Evolutionary conservation across 129 eudicot species (phyloP).

Genomic region (Centrapalus pauciflorus): DNA sequence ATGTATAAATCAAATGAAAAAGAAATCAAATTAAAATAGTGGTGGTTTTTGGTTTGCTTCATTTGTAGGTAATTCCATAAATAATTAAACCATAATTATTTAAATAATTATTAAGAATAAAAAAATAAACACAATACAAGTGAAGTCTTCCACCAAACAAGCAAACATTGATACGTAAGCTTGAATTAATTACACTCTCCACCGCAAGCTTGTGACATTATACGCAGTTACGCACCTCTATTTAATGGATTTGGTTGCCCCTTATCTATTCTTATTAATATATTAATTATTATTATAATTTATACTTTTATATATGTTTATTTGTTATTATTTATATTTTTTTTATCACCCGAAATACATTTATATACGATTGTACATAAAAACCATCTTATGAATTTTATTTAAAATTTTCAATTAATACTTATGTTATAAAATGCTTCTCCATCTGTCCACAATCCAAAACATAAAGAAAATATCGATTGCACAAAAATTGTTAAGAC

Average conservation of each 20-base stretch:
- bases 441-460: too few species aligned
- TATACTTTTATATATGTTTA: too few species aligned
- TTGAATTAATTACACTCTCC: constrained; percentile 21
- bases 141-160: constrained; percentile 14
- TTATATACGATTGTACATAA: too few species aligned
- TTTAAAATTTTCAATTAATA: too few species aligned
- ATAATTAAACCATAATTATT: not conserved
- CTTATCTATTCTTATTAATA: not conserved
- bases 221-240: not conserved
- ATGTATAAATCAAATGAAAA: not conserved
- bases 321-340: too few species aligned
- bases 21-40: not conserved
- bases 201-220: constrained; percentile 29
- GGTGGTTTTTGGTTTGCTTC: constrained; percentile 30
- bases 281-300: too few species aligned
- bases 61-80: constrained; percentile 9
- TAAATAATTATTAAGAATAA: not conserved
- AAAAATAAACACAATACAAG: not conserved
- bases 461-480: too few species aligned
- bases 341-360: not conserved
- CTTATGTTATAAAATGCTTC: too few species aligned
- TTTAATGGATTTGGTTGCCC: constrained; percentile 22
- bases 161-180: constrained; percentile 30
- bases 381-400: too few species aligned
- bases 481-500: too few species aligned